Percentiles rank a stretch among this genome's conserved stretches.
Conservation (phyloP, 1,139 yeast species). For the Blastobotrys petasosporus region DNA sequence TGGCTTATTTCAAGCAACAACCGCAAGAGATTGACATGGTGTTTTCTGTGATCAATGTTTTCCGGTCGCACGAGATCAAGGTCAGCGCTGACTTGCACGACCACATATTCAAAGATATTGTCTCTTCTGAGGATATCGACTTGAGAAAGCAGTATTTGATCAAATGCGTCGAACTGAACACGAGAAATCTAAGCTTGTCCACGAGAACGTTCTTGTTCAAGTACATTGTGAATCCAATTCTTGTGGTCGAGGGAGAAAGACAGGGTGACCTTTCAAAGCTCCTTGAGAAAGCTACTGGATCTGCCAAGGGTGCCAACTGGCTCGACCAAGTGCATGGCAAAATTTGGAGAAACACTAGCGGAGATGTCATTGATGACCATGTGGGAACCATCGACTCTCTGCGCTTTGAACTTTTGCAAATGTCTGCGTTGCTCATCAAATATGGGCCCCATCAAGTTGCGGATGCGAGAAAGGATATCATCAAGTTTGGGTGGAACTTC, state of each 20-base stretch:
- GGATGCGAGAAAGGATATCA: conserved; percentile 75
- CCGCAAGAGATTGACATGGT: conserved; percentile 38
- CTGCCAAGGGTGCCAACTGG: conserved; percentile 44
- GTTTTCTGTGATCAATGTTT: conserved; percentile 46
- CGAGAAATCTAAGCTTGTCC: conserved; percentile 11
- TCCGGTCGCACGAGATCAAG: conserved; percentile 38
- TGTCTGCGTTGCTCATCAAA: conserved; percentile 71
- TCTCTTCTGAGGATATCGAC: conserved; percentile 45
- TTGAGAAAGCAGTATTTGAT: conserved; percentile 48
- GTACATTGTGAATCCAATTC: conserved; percentile 58
- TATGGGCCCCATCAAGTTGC: conserved; percentile 57
- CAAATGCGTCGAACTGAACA: conserved; percentile 47
- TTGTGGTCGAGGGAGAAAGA: conserved; percentile 55
- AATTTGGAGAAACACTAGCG: conserved; percentile 66
- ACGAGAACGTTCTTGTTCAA: conserved; percentile 61
- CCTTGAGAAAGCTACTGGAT: conserved; percentile 35
- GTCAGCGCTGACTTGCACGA: conserved; percentile 49
- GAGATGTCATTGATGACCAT: conserved; percentile 44
- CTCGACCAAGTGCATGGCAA: conserved; percentile 52
- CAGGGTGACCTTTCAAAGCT: conserved; percentile 47
- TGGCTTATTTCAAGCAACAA: conserved; percentile 40
- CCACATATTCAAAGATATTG: conserved; percentile 52
- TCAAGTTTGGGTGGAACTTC: conserved; percentile 92
- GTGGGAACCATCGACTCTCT: conserved; percentile 71
- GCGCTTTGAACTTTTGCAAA: conserved; percentile 71